A percentile compares a stretch with the other conserved stretches of the same genome.
Evolutionary conservation across 306 rosid species (phyloP).

Genomic region (Pueraria montana): DNA sequence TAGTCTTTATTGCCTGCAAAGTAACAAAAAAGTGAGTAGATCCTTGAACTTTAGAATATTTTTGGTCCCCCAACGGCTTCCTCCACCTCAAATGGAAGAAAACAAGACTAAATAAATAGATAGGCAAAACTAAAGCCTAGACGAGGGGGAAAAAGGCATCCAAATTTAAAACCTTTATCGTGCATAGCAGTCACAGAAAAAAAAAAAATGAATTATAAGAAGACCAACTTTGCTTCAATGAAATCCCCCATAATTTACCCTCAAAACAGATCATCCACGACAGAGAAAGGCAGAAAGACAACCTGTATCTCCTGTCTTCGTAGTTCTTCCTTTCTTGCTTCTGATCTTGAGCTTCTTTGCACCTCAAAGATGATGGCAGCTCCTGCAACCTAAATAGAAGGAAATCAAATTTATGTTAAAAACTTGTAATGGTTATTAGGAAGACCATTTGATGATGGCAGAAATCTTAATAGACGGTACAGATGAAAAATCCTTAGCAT

Average conservation of each 20-base stretch:
- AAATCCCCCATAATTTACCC: constrained; percentile 37
- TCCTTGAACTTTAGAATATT: constrained; percentile 22
- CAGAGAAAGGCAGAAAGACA: constrained; percentile 24
- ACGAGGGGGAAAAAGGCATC: neutral
- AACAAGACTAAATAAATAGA: neutral
- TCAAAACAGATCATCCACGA: constrained; percentile 17
- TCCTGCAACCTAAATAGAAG: constrained; percentile 58
- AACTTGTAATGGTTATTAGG: neutral
- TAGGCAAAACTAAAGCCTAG: neutral
- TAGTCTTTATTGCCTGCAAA: constrained; percentile 61
- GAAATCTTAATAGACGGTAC: neutral
- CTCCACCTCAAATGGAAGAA: neutral
- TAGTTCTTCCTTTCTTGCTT: constrained; percentile 60
- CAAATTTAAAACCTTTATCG: constrained; percentile 33
- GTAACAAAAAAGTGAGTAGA: constrained; percentile 37
- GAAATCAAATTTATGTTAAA: constrained; percentile 10
- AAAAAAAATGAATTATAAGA: constrained; percentile 26
- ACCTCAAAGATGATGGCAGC: constrained; percentile 60
- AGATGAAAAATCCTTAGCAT: neutral
- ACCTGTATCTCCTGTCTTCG: constrained; percentile 60
- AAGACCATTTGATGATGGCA: constrained; percentile 24
- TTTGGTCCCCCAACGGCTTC: constrained; percentile 33
- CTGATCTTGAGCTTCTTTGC: constrained; percentile 63
- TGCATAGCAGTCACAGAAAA: neutral
- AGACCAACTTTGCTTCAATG: constrained; percentile 29